These are phyloP conservation scores for Verticillium nonalfalfae DNA, from an alignment of 2,329 filamentous ascomycete species.

Conservation along the genomic window DNA sequence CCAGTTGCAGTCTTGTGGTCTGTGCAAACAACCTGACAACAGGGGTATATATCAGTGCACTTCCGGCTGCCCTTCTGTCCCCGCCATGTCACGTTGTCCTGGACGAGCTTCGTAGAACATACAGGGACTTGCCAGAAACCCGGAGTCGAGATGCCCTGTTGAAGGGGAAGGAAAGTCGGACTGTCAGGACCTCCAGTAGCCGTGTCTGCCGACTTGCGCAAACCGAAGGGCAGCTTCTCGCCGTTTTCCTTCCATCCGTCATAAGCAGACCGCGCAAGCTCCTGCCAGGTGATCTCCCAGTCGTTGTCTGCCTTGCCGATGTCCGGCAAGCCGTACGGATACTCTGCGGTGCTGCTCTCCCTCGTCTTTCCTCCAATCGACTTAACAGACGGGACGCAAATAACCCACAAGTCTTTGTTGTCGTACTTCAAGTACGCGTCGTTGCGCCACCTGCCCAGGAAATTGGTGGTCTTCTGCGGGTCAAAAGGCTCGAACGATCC, in stretches of 20 bases:
- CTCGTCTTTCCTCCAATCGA: not conserved
- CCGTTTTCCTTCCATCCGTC: not conserved
- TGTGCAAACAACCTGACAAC: not conserved
- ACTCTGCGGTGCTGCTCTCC: not conserved
- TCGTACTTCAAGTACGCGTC: not conserved
- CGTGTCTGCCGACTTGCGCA: not conserved
- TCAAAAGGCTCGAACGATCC: not conserved
- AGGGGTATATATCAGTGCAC: not conserved
- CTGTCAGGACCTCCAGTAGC: not conserved
- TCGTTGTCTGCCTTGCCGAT: not conserved
- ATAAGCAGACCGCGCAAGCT: not conserved
- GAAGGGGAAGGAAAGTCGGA: not conserved
- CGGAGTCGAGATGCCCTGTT: not conserved
- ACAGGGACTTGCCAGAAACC: not conserved
- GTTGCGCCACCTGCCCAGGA: not conserved
- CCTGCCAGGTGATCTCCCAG: not conserved
- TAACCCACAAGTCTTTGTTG: not conserved
- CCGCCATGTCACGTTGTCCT: not conserved
- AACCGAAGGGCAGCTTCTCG: not conserved
- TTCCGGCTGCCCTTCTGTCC: not conserved
- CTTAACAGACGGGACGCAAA: not conserved
- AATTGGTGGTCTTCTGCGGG: not conserved
- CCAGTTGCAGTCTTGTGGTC: too few relatives aligned
- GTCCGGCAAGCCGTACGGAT: not conserved
- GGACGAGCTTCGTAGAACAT: not conserved